These are phyloP conservation scores for Gloeophyllum trabeum DNA, from an alignment of 768 basidiomycete genomes.

Conservation along the genomic window DNA sequence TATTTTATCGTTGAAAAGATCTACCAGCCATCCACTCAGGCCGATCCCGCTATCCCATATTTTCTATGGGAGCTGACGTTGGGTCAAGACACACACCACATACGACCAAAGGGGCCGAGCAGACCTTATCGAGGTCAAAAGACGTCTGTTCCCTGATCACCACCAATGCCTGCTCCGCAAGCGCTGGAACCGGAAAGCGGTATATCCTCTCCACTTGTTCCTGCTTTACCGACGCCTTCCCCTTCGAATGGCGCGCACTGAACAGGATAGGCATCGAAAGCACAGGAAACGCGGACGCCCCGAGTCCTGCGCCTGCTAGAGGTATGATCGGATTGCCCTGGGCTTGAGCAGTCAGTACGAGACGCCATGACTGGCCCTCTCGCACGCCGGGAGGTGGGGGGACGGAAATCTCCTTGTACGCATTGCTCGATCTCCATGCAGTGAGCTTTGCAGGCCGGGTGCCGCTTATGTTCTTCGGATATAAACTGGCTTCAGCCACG, in stretches of 20 bases:
- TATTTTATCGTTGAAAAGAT: constrained; percentile 14
- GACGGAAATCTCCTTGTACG: constrained; percentile 68
- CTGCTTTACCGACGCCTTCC: constrained; percentile 36
- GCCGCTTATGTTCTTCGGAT: constrained; percentile 12
- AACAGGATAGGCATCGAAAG: constrained; percentile 55
- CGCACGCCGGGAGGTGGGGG: constrained; percentile 43
- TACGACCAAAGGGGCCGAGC: not conserved
- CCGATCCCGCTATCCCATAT: constrained; percentile 94
- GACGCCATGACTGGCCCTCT: constrained; percentile 51
- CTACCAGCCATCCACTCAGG: constrained; percentile 66
- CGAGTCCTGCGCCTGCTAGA: constrained; percentile 30
- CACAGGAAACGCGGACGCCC: constrained; percentile 44
- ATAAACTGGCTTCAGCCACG: constrained; percentile 4
- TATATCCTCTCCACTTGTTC: constrained; percentile 56
- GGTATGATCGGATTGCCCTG: constrained; percentile 20
- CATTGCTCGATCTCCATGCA: constrained; percentile 53
- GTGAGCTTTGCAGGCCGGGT: constrained; percentile 52
- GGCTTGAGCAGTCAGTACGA: constrained; percentile 40
- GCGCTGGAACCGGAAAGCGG: constrained; percentile 17
- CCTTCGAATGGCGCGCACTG: constrained; percentile 17
- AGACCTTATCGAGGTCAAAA: constrained; percentile 90
- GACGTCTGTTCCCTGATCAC: constrained; percentile 70
- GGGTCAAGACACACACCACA: constrained; percentile 2
- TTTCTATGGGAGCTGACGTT: constrained; percentile 48
- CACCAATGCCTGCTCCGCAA: constrained; percentile 21